Percentiles rank a stretch among this genome's conserved stretches.
Evolutionary conservation across 495 filamentous ascomycete genomes (phyloP).

Genomic region (Lophiotrema nucula): DNA sequence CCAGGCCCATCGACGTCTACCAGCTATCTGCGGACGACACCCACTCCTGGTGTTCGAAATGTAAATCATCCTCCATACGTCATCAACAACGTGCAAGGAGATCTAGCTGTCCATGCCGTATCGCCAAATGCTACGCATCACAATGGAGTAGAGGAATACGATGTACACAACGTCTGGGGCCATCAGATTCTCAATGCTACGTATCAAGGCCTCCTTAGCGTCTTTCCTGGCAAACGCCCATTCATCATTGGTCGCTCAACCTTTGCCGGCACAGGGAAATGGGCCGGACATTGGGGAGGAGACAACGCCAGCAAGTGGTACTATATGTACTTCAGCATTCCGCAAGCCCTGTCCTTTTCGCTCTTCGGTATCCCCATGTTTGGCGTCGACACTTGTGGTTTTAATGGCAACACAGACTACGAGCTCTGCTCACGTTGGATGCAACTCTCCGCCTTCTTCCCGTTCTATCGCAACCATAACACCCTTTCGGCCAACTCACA

Average conservation of each 20-base stretch:
- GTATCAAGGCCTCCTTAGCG: constrained; percentile 64
- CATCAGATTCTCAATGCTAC: constrained; percentile 78
- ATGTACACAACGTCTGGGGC: constrained; percentile 69
- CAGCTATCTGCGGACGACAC: constrained; percentile 59
- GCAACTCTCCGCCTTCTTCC: constrained; percentile 82
- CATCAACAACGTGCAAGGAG: constrained; percentile 75
- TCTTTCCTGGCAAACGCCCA: constrained; percentile 67
- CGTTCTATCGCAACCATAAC: constrained; percentile 88
- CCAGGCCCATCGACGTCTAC: constrained; percentile 43
- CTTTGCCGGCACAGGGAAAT: constrained; percentile 75
- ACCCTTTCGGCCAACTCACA: constrained; percentile 60
- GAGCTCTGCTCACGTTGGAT: constrained; percentile 87
- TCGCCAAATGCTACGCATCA: constrained; percentile 75
- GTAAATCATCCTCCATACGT: constrained; percentile 78
- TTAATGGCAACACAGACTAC: constrained; percentile 65
- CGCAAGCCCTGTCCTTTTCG: constrained; percentile 75
- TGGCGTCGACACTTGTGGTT: constrained; percentile 58
- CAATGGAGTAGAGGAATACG: constrained; percentile 72
- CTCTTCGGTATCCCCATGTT: constrained; percentile 90
- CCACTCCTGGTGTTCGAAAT: constrained; percentile 69
- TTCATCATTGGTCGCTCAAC: constrained; percentile 87
- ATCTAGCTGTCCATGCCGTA: constrained; percentile 71
- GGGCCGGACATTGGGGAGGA: constrained; percentile 85
- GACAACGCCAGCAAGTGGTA: constrained; percentile 58
- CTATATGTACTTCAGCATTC: constrained; percentile 74